Conservation (phyloP, 805 yeast genomes). For the Myxozyma lipomycoides region DNA sequence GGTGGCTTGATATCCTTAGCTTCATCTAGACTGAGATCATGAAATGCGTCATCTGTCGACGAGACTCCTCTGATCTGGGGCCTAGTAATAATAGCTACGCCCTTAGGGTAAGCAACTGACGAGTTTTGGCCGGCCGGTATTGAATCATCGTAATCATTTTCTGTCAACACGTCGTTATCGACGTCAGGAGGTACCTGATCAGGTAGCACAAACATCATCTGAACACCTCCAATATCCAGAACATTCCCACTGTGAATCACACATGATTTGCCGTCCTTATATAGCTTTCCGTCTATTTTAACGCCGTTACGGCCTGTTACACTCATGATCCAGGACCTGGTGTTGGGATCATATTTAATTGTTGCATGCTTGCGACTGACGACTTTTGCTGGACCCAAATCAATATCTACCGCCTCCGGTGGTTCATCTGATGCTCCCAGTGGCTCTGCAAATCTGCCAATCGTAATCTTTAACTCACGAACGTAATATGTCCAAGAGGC, state of each 20-base stretch:
- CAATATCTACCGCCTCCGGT: constrained; percentile 61
- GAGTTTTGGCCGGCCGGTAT: constrained; percentile 13
- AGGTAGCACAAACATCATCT: constrained; percentile 97
- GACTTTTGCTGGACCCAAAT: constrained; percentile 95
- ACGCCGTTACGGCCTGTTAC: constrained; percentile 91
- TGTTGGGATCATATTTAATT: constrained; percentile 68
- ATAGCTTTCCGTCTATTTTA: constrained; percentile 68
- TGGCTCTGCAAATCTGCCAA: constrained; percentile 75
- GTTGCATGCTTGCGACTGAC: constrained; percentile 88
- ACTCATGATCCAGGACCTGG: constrained; percentile 80
- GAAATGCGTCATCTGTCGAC: constrained; percentile 32
- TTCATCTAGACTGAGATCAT: constrained; percentile 74
- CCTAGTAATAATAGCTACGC: constrained; percentile 42
- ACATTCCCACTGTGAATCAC: constrained; percentile 80
- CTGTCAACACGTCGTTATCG: constrained; percentile 9
- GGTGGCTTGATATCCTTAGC: constrained; percentile 95
- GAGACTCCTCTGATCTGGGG: constrained; percentile 41
- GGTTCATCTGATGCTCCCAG: constrained; percentile 24
- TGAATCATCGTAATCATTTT: constrained; percentile 13
- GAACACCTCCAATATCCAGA: constrained; percentile 93
- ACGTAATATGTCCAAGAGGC: constrained; percentile 91
- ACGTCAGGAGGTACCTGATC: constrained; percentile 42
- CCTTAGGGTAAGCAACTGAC: constrained; percentile 39
- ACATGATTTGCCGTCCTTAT: constrained; percentile 41
- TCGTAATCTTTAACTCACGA: constrained; percentile 64